Evolutionary conservation across 495 filamentous ascomycete species (phyloP).

Genomic region (Mytilinidion resinicola): DNA sequence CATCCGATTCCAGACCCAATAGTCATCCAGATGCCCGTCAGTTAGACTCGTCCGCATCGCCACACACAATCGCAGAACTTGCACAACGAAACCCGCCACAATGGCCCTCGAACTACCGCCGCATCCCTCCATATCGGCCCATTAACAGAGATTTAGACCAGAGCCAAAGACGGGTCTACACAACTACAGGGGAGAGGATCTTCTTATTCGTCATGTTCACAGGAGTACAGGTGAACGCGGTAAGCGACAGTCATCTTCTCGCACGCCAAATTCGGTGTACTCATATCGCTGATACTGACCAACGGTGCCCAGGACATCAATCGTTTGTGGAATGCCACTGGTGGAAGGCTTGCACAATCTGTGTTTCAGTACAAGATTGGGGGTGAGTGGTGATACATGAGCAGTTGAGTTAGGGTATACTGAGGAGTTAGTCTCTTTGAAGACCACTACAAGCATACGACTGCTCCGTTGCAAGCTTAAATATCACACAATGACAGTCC

Average conservation of each 20-base stretch:
- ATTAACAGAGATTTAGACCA: slow-evolving; percentile 43
- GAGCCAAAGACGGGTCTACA: slow-evolving; percentile 39
- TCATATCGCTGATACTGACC: slow-evolving; percentile 16
- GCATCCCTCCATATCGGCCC: slow-evolving; percentile 46
- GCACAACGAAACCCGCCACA: slow-evolving; percentile 29
- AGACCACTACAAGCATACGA: too few relatives aligned
- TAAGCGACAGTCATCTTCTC: slow-evolving; percentile 30
- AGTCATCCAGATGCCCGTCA: slow-evolving; percentile 13
- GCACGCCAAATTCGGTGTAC: not conserved
- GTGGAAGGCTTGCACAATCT: slow-evolving; percentile 40
- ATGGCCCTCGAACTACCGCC: slow-evolving; percentile 45
- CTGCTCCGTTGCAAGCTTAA: too few relatives aligned
- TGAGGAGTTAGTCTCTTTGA: too few relatives aligned
- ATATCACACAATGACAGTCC: too few relatives aligned
- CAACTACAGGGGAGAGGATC: slow-evolving; percentile 38
- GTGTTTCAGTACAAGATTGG: slow-evolving; percentile 46
- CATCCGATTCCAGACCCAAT: slow-evolving; percentile 21
- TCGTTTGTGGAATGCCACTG: slow-evolving; percentile 40
- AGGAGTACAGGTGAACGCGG: slow-evolving; percentile 48
- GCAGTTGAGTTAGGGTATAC: too few relatives aligned
- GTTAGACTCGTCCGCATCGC: not conserved
- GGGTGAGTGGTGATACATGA: slow-evolving; percentile 42
- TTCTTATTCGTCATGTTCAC: slow-evolving; percentile 50
- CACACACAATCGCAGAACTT: not conserved
- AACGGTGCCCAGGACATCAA: slow-evolving; percentile 24